phyloP scores from a whole-genome alignment of 495 filamentous ascomycete genomes.

The Lasiosphaeriaceae sp. region DNA sequence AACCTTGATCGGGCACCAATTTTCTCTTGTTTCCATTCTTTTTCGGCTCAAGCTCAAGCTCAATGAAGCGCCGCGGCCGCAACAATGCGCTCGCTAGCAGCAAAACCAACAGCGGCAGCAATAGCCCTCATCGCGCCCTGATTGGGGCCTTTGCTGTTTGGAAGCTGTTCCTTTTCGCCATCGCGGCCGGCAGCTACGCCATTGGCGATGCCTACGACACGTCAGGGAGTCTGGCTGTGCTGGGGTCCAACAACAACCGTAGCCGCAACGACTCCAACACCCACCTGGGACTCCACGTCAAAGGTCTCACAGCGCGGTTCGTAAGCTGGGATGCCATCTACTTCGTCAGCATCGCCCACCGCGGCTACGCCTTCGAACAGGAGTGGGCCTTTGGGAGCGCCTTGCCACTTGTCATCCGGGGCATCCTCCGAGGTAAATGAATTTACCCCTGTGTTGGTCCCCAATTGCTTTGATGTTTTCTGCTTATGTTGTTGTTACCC shows the following conservation, averaged over 20 bases:
- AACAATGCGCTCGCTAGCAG: not conserved
- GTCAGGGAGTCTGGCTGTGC: slow-evolving; percentile 58
- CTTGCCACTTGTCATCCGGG: slow-evolving; percentile 51
- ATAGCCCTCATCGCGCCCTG: slow-evolving; percentile 28
- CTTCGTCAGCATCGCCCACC: slow-evolving; percentile 62
- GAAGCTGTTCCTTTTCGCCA: slow-evolving; percentile 67
- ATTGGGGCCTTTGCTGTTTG: slow-evolving; percentile 50
- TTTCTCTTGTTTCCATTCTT: too few relatives aligned
- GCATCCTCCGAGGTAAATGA: slow-evolving; percentile 27
- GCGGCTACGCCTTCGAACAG: slow-evolving; percentile 85
- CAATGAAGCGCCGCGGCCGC: too few relatives aligned
- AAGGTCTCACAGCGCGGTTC: slow-evolving; percentile 46
- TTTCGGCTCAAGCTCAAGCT: too few relatives aligned
- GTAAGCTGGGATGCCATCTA: slow-evolving; percentile 93
- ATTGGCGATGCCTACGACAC: slow-evolving; percentile 86
- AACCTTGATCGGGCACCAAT: too few relatives aligned
- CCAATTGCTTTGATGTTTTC: too few relatives aligned
- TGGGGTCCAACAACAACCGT: slow-evolving; percentile 16
- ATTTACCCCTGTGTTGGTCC: not conserved
- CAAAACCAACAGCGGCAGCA: not conserved
- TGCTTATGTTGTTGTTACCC: too few relatives aligned
- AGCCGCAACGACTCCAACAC: slow-evolving; percentile 61
- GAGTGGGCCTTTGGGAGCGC: slow-evolving; percentile 91
- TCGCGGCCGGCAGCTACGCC: slow-evolving; percentile 53
- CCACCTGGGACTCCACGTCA: slow-evolving; percentile 39